These are phyloP conservation scores for Biscutella laevigata DNA, from an alignment of 441 rosid genomes.

Conservation along the genomic window DNA sequence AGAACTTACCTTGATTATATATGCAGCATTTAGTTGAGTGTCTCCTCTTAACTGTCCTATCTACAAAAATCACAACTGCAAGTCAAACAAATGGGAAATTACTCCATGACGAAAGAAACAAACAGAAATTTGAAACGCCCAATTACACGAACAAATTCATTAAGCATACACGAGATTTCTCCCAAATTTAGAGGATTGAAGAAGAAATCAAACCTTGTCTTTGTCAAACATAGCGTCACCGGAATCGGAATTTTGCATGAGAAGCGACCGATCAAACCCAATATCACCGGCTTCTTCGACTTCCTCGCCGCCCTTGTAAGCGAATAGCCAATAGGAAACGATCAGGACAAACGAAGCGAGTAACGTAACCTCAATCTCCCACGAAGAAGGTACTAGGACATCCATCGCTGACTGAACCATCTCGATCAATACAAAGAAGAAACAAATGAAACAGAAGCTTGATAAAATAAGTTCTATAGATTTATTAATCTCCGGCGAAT, in stretches of 20 bases:
- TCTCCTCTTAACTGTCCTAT: constrained; percentile 63
- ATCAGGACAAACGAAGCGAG: constrained; percentile 57
- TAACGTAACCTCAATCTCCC: constrained; percentile 77
- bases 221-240: constrained; percentile 39
- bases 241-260: constrained; percentile 31
- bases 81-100: constrained; percentile 64
- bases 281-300: constrained; percentile 13
- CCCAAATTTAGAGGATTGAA: neutral
- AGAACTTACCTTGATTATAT: constrained; percentile 63
- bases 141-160: constrained; percentile 1
- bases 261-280: constrained; percentile 34
- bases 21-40: constrained; percentile 55
- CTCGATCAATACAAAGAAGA: neutral
- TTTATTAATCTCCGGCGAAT: neutral
- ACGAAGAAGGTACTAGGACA: constrained; percentile 66
- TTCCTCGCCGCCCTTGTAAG: constrained; percentile 30
- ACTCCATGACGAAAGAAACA: constrained; percentile 29
- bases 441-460: neutral
- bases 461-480: neutral
- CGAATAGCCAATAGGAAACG: constrained; percentile 52
- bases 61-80: constrained; percentile 90
- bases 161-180: constrained; percentile 1
- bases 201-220: constrained; percentile 50
- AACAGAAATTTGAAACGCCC: neutral
- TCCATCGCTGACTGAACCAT: constrained; percentile 42